Evolutionary conservation across 1,284 basidiomycete genomes (phyloP).

Genomic region (Trametes versicolor): DNA sequence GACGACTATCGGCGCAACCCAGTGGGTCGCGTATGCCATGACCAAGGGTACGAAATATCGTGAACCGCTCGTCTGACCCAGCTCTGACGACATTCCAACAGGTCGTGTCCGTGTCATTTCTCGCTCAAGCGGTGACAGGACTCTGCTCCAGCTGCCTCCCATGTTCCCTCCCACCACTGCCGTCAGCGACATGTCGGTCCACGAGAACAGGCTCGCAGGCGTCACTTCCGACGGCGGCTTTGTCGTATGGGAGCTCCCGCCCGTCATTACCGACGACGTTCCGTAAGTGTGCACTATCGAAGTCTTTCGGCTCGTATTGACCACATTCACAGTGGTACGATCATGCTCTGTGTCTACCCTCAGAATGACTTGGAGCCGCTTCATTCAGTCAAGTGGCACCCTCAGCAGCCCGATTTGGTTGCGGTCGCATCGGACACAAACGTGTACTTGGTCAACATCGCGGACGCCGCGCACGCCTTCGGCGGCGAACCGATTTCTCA

Average conservation of each 20-base stretch:
- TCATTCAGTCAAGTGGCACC: constrained; percentile 86
- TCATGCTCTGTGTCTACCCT: constrained; percentile 76
- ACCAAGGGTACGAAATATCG: constrained; percentile 67
- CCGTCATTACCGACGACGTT: constrained; percentile 82
- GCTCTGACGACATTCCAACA: constrained; percentile 34
- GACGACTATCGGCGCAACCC: constrained; percentile 85
- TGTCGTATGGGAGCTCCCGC: constrained; percentile 85
- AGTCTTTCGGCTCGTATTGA: constrained; percentile 11
- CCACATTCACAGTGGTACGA: constrained; percentile 58
- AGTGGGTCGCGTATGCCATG: constrained; percentile 92
- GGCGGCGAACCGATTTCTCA: constrained; percentile 71
- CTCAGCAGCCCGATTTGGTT: constrained; percentile 76
- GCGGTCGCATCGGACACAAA: constrained; percentile 80
- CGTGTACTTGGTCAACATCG: constrained; percentile 77
- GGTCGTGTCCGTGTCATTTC: constrained; percentile 87
- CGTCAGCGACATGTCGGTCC: constrained; percentile 85
- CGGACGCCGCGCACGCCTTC: constrained; percentile 63
- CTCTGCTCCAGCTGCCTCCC: constrained; percentile 76
- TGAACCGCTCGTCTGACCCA: not conserved
- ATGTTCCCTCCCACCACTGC: constrained; percentile 69
- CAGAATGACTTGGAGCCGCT: constrained; percentile 66
- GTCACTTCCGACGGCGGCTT: constrained; percentile 88
- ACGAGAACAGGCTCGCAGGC: constrained; percentile 81
- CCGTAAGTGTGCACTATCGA: constrained; percentile 59
- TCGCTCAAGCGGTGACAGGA: constrained; percentile 84